Evolutionary conservation across 2,329 filamentous ascomycete species (phyloP).

Genomic region (Epichloe hybrida): DNA sequence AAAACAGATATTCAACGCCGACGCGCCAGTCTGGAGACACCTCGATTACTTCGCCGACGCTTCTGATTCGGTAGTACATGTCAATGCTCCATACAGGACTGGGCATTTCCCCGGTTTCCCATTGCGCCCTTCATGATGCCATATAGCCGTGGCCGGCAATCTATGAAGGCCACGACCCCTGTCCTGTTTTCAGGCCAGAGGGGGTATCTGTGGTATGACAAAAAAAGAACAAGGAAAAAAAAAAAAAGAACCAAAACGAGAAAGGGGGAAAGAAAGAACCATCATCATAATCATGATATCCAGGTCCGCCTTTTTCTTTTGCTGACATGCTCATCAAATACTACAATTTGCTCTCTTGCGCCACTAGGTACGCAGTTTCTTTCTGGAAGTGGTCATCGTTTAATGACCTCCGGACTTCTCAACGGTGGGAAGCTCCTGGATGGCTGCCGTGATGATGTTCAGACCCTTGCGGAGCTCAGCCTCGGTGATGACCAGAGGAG

Average conservation of each 20-base stretch:
- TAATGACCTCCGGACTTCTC: constrained; percentile 26
- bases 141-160: not conserved
- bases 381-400: not conserved
- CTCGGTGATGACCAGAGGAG: constrained; percentile 87
- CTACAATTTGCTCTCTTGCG: constrained; percentile 12
- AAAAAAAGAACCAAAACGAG: not conserved
- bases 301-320: not conserved
- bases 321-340: constrained; percentile 7
- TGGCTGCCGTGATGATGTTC: constrained; percentile 65
- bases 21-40: constrained; percentile 2
- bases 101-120: constrained; percentile 2
- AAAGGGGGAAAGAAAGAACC: not conserved
- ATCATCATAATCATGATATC: not conserved
- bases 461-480: constrained; percentile 69
- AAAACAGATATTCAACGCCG: not conserved
- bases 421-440: constrained; percentile 63
- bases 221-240: not conserved
- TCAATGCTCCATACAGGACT: constrained; percentile 3
- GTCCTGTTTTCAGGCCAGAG: not conserved
- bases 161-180: constrained; percentile 3
- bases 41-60: not conserved
- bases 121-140: constrained; percentile 2
- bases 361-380: not conserved
- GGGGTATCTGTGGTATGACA: constrained; percentile 6
- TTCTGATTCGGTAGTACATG: not conserved